Evolutionary conservation across 1,139 yeast genomes (phyloP).

Genomic region (Arxiozyma telluris): DNA sequence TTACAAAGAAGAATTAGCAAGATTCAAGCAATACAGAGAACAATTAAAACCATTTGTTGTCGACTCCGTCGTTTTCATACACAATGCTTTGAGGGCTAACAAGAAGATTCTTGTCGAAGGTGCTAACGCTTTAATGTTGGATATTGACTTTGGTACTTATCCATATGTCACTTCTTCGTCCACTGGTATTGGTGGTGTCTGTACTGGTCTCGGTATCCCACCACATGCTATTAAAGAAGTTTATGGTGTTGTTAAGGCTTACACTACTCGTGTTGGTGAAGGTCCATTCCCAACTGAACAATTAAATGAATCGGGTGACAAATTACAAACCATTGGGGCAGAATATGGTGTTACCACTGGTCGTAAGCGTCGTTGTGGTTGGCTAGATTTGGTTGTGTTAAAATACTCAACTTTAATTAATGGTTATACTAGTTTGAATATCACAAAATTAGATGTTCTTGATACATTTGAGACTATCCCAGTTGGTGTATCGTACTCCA

Average conservation of each 20-base stretch:
- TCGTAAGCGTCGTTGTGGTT: slow-evolving; percentile 98
- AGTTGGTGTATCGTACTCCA: slow-evolving; percentile 74
- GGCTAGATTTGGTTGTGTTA: slow-evolving; percentile 94
- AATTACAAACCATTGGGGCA: slow-evolving; percentile 83
- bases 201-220: slow-evolving; percentile 94
- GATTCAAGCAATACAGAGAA: slow-evolving; percentile 68
- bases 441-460: slow-evolving; percentile 90
- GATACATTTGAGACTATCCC: slow-evolving; percentile 82
- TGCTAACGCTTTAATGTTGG: slow-evolving; percentile 97
- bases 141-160: slow-evolving; percentile 95
- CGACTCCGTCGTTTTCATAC: slow-evolving; percentile 86
- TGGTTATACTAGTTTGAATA: slow-evolving; percentile 89
- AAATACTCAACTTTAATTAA: slow-evolving; percentile 84
- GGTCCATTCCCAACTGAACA: slow-evolving; percentile 99
- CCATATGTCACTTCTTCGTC: slow-evolving; percentile 95
- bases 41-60: slow-evolving; percentile 81
- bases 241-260: slow-evolving; percentile 96
- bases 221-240: slow-evolving; percentile 71
- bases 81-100: slow-evolving; percentile 64
- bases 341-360: slow-evolving; percentile 98
- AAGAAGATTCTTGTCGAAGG: slow-evolving; percentile 93
- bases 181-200: slow-evolving; percentile 96
- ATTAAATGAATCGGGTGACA: slow-evolving; percentile 77
- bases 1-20: slow-evolving; percentile 65
- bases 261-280: slow-evolving; percentile 97